phyloP scores from a whole-genome alignment of 1,139 yeast genomes.

The Zhuliangozyma blackwelliae region DNA sequence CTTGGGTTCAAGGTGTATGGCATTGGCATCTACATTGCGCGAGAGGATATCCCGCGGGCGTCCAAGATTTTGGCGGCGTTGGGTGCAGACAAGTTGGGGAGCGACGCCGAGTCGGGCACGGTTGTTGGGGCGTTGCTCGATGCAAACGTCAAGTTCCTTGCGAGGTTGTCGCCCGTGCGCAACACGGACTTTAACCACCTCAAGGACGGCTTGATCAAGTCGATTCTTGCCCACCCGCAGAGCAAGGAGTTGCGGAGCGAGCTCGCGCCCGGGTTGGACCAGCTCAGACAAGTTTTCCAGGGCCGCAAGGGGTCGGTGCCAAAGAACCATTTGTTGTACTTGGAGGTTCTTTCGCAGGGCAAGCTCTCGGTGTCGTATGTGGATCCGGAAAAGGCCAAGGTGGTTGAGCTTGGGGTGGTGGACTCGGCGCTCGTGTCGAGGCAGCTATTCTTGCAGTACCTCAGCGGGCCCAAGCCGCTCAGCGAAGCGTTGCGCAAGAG shows the following conservation, averaged over 20 bases:
- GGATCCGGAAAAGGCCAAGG: slow-evolving; percentile 21
- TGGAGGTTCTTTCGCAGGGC: slow-evolving; percentile 47
- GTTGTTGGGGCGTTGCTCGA: slow-evolving; percentile 55
- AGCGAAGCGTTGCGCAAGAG: slow-evolving; percentile 37
- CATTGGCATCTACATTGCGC: slow-evolving; percentile 71
- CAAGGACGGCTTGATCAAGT: slow-evolving; percentile 83
- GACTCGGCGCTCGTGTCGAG: slow-evolving; percentile 47
- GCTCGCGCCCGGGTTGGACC: slow-evolving; percentile 51
- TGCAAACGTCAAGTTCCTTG: slow-evolving; percentile 57
- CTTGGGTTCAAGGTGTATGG: slow-evolving; percentile 83
- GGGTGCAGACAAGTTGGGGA: slow-evolving; percentile 18
- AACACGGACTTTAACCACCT: slow-evolving; percentile 88
- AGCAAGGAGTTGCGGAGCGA: slow-evolving; percentile 32
- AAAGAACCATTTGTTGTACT: slow-evolving; percentile 54
- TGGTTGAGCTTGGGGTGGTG: slow-evolving; percentile 43
- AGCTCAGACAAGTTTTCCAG: slow-evolving; percentile 47
- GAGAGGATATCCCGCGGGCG: slow-evolving; percentile 48
- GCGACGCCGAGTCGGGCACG: slow-evolving; percentile 37
- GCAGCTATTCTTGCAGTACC: slow-evolving; percentile 55
- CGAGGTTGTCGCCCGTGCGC: slow-evolving; percentile 79
- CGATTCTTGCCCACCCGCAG: slow-evolving; percentile 56
- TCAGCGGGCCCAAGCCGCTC: slow-evolving; percentile 60
- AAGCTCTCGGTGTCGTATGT: slow-evolving; percentile 41
- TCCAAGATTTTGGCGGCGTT: slow-evolving; percentile 32
- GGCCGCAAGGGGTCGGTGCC: slow-evolving; percentile 58